Evolutionary conservation across 176 grass and related monocot genomes (phyloP).

Genomic region (Oryza glaberrima): DNA sequence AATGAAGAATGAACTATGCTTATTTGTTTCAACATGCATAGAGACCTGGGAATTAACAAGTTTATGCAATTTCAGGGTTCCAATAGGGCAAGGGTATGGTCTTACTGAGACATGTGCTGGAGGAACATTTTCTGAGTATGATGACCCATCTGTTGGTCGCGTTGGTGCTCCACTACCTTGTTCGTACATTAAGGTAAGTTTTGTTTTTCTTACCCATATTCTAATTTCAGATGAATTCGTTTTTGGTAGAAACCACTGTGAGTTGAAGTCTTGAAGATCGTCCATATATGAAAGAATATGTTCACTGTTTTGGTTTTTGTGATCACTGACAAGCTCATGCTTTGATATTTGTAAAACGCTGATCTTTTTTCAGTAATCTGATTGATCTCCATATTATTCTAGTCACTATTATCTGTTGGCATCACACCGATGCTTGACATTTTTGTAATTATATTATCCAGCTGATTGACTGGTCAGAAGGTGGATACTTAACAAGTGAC

Average conservation of each 20-base stretch:
- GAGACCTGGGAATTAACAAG: conserved; percentile 20
- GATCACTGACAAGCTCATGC: conserved; percentile 1
- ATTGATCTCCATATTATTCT: not conserved
- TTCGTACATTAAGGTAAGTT: conserved; percentile 81
- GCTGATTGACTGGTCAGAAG: conserved; percentile 90
- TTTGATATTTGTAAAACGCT: conserved; percentile 18
- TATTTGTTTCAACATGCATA: conserved; percentile 17
- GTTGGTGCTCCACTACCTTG: conserved; percentile 90
- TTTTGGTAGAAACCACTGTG: not conserved
- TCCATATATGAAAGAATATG: conserved; percentile 5
- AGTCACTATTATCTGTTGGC: not conserved
- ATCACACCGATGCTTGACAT: conserved; percentile 34
- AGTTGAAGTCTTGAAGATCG: conserved; percentile 16
- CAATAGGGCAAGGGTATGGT: conserved; percentile 97
- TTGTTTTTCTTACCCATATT: conserved; percentile 6
- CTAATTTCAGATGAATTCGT: not conserved
- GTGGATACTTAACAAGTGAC: conserved; percentile 86
- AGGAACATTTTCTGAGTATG: conserved; percentile 92
- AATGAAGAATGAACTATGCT: conserved; percentile 6
- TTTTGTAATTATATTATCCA: conserved; percentile 46
- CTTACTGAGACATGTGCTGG: conserved; percentile 96
- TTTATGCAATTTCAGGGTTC: conserved; percentile 75
- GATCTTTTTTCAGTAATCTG: conserved; percentile 24
- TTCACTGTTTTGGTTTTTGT: not conserved
- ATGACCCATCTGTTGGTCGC: conserved; percentile 90